Evolutionary conservation across 495 filamentous ascomycete species (phyloP).

Genomic region (Aspergillus panamensis): DNA sequence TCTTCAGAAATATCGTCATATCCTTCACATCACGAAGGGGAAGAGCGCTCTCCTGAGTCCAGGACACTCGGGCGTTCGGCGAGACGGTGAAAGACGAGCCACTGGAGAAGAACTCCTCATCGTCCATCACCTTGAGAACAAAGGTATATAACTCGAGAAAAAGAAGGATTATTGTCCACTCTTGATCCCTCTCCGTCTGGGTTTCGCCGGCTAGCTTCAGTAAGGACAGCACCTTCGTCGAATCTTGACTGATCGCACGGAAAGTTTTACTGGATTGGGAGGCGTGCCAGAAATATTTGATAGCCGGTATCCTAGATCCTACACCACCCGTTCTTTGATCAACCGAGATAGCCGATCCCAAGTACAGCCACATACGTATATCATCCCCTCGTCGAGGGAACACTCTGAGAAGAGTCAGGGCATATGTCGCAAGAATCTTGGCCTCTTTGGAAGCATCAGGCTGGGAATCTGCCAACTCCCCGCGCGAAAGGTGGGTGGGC

Average conservation of each 20-base stretch:
- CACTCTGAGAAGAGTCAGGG: conserved; percentile 76
- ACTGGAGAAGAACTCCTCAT: conserved; percentile 61
- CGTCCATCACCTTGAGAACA: conserved; percentile 85
- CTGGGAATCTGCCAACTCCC: conserved; percentile 23
- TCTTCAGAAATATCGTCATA: conserved; percentile 83
- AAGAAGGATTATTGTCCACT: conserved; percentile 86
- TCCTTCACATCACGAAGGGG: conserved; percentile 65
- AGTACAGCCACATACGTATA: conserved; percentile 91
- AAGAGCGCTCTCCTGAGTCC: conserved; percentile 64
- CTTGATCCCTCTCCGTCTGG: conserved; percentile 50
- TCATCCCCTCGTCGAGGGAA: conserved; percentile 84
- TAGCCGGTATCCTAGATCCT: conserved; percentile 56
- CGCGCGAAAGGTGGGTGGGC: conserved; percentile 28
- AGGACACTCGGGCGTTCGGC: conserved; percentile 37
- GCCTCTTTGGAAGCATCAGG: conserved; percentile 54
- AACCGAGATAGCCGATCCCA: conserved; percentile 61
- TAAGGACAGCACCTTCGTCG: conserved; percentile 52
- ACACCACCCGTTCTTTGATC: conserved; percentile 34
- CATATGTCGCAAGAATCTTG: conserved; percentile 77
- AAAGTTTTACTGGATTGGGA: conserved; percentile 66
- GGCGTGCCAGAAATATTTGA: conserved; percentile 88
- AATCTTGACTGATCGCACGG: conserved; percentile 56
- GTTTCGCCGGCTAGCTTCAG: conserved; percentile 43
- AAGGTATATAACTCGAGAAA: conserved; percentile 96
- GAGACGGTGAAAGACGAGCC: conserved; percentile 37